Evolutionary conservation across 202 grass and related monocot genomes (phyloP), one percentile per base, ranked within the genome.

Genomic region (Zizania palustris): DNA sequence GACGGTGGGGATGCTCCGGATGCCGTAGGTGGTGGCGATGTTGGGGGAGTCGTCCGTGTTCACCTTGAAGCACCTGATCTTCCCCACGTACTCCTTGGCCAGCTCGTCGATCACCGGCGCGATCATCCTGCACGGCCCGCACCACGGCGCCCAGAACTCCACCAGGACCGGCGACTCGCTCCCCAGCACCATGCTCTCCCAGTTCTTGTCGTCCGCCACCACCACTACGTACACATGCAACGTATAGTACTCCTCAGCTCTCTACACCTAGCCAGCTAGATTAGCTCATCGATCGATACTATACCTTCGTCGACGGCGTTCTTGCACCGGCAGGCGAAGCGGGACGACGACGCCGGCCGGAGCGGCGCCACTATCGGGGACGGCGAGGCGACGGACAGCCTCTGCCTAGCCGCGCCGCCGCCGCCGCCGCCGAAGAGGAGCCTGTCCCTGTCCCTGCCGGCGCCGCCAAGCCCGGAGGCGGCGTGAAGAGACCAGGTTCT

Each of bases 141-240:
- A 98, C 96, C 96, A 98, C 70, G 96, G 96, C 36, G 91, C 96
- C 96, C 96, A 98, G 77, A 98, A 98, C 62, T 98, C 96, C 46
- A 98, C 96, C 71, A 98, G 87, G 60, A 98, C 96, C 40, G 91
- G 96, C 63, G 87, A 37, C 22, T 88, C 85, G 76, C 86, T 80
- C 37, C 44, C 84, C 1, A 86, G 65, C 43, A 97, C 93, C 79
- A 93, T 33, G 76, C 10, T 78, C 4, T 93, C 63, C 94, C 94
- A 97, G 65, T 84, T 93, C 40, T 72, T 73, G 15, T 97, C 94
- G 45, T 86, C 81, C 56, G 59, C 91, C 64, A 82, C 91, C 73
- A 93, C 33, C 42, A 97, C 94, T 97, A 75, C 74, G 15, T 97
- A 75, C 74, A 19, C 10, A 45, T 8, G 5, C 7, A 49, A 62